Percentiles rank a stretch among this genome's conserved stretches.
phyloP scores from a whole-genome alignment of 225 moss, liverwort and hornwort species.

The Sphagnum tenellum region DNA sequence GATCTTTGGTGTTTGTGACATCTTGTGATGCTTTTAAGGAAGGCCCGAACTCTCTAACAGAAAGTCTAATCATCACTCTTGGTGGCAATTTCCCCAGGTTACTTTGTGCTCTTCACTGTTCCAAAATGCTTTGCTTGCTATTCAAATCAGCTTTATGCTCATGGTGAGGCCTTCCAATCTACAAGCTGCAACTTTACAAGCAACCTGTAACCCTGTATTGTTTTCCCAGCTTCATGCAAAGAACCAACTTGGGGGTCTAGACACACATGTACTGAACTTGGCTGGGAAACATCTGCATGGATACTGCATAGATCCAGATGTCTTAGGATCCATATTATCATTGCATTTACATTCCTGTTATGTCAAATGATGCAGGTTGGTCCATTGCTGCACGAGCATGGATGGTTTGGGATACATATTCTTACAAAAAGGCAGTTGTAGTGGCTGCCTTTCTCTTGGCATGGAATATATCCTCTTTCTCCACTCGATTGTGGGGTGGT shows the following conservation, averaged over 20 bases:
- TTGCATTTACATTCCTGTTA: too few species aligned
- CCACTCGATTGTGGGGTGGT: conserved; percentile 92
- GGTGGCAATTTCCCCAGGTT: conserved; percentile 30
- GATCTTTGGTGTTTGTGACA: too few species aligned
- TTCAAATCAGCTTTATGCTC: conserved; percentile 64
- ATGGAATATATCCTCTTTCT: conserved; percentile 83
- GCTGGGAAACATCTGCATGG: too few species aligned
- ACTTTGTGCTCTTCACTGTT: conserved; percentile 63
- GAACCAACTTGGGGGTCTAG: too few species aligned
- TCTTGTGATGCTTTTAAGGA: too few species aligned
- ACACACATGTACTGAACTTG: too few species aligned
- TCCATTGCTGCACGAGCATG: conserved; percentile 40
- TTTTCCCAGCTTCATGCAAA: too few species aligned
- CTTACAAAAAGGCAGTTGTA: conserved; percentile 79
- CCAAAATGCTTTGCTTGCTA: conserved; percentile 72
- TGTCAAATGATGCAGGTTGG: conserved; percentile 36
- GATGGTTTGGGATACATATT: conserved; percentile 62
- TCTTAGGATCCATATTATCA: too few species aligned
- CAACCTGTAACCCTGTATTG: background rate
- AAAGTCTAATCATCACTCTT: too few species aligned
- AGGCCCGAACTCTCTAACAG: too few species aligned
- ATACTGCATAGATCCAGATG: too few species aligned
- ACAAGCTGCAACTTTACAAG: background rate
- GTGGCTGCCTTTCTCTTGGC: conserved; percentile 58
- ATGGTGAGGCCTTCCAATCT: conserved; percentile 38